Evolutionary conservation across 768 basidiomycete genomes (phyloP).

Genomic region (Hysterangium stoloniferum): DNA sequence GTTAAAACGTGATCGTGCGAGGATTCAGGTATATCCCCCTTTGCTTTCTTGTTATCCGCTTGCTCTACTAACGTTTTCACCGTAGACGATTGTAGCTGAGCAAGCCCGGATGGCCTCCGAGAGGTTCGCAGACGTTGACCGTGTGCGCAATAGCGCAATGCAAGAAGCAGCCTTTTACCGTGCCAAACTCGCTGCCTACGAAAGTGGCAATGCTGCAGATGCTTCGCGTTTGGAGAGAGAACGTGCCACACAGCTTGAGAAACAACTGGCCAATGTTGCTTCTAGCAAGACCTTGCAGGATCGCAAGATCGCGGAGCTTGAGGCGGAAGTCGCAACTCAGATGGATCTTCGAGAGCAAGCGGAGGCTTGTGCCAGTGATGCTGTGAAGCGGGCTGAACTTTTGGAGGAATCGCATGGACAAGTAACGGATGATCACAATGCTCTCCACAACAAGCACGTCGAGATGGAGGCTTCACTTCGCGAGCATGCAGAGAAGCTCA

Average conservation of each 20-base stretch:
- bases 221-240: conserved; percentile 67
- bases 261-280: conserved; percentile 51
- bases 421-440: conserved; percentile 54
- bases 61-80: background rate
- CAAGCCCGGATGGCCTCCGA: conserved; percentile 76
- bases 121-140: conserved; percentile 71
- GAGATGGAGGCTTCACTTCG: conserved; percentile 56
- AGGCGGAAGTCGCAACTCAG: conserved; percentile 66
- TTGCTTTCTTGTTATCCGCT: conserved; percentile 6
- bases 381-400: conserved; percentile 65
- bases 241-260: conserved; percentile 67
- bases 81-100: conserved; percentile 60
- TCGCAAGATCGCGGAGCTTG: conserved; percentile 62
- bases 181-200: conserved; percentile 85
- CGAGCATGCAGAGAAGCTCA: conserved; percentile 68
- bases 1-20: conserved; percentile 84
- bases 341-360: conserved; percentile 73
- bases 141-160: conserved; percentile 64
- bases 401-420: conserved; percentile 63
- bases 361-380: conserved; percentile 68
- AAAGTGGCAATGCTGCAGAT: conserved; percentile 59
- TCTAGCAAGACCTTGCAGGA: conserved; percentile 60
- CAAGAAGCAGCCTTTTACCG: conserved; percentile 97
- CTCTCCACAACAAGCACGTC: conserved; percentile 58
- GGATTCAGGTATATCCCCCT: conserved; percentile 67